A percentile compares a stretch with the other conserved stretches of the same genome.
phyloP scores from a whole-genome alignment of 768 basidiomycete species.

The Mrakia blollopis region DNA sequence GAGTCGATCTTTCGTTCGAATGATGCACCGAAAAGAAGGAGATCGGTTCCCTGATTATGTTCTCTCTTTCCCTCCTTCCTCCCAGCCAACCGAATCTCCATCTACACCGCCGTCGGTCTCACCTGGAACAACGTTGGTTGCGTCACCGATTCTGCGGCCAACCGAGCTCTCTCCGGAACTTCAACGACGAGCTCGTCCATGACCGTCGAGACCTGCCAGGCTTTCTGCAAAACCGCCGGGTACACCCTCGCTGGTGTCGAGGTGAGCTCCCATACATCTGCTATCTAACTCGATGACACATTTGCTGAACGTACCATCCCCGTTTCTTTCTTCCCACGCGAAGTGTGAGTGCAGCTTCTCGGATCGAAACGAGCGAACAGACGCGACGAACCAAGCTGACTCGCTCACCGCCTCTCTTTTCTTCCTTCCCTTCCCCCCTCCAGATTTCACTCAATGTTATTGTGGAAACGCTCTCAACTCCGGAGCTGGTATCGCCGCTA shows the following conservation, averaged over 20 bases:
- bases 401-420: background rate
- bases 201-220: constrained; percentile 24
- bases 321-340: no score
- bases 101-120: background rate
- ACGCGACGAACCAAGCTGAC: background rate
- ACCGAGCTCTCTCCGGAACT: constrained; percentile 24
- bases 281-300: background rate
- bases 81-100: background rate
- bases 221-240: constrained; percentile 18
- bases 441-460: background rate
- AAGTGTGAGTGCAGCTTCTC: background rate
- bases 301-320: background rate
- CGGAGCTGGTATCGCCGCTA: background rate
- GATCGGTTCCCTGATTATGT: background rate
- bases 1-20: no score
- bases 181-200: background rate
- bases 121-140: constrained; percentile 6
- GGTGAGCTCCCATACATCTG: background rate
- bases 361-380: background rate
- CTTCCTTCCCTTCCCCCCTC: no score
- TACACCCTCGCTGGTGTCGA: constrained; percentile 30
- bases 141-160: background rate
- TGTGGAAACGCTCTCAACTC: constrained; percentile 6
- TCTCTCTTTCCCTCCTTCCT: background rate
- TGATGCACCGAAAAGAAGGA: background rate